Percentiles rank a stretch among this genome's conserved stretches.
Evolutionary conservation across 352 stramenopile genomes (phyloP).

Genomic region (Pythium plurisporium): DNA sequence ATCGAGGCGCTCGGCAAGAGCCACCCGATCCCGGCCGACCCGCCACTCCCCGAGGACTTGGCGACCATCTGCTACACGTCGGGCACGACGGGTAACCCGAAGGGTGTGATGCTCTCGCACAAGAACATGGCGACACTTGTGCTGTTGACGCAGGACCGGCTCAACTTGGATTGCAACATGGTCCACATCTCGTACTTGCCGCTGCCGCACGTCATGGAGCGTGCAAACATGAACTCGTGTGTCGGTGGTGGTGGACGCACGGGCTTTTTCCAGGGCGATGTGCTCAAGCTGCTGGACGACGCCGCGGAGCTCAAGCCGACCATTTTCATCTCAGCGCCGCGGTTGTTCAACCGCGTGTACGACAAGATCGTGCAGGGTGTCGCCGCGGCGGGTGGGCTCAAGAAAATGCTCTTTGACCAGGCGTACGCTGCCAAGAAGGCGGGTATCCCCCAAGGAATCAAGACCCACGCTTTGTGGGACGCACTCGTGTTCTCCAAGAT

Average conservation of each 20-base stretch:
- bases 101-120: conserved; percentile 65
- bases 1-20: conserved; percentile 33
- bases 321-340: conserved; percentile 88
- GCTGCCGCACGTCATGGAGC: conserved; percentile 95
- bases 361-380: conserved; percentile 80
- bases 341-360: conserved; percentile 84
- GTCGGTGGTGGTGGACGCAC: conserved; percentile 70
- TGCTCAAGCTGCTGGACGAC: conserved; percentile 90
- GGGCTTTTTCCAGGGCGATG: conserved; percentile 78
- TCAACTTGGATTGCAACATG: conserved; percentile 22
- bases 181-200: conserved; percentile 86
- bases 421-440: conserved; percentile 41
- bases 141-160: conserved; percentile 17
- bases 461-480: conserved; percentile 89
- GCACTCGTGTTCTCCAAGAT: conserved; percentile 94
- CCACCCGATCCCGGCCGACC: conserved; percentile 42
- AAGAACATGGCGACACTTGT: conserved; percentile 41
- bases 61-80: conserved; percentile 92
- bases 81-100: conserved; percentile 68
- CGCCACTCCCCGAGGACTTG: conserved; percentile 63
- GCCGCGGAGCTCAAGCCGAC: conserved; percentile 88
- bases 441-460: conserved; percentile 20
- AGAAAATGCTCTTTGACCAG: conserved; percentile 35
- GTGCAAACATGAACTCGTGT: conserved; percentile 80
- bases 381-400: conserved; percentile 22